These are phyloP conservation scores for Pichia sp. DNA, from an alignment of 1,139 yeast species.

Conservation along the genomic window DNA sequence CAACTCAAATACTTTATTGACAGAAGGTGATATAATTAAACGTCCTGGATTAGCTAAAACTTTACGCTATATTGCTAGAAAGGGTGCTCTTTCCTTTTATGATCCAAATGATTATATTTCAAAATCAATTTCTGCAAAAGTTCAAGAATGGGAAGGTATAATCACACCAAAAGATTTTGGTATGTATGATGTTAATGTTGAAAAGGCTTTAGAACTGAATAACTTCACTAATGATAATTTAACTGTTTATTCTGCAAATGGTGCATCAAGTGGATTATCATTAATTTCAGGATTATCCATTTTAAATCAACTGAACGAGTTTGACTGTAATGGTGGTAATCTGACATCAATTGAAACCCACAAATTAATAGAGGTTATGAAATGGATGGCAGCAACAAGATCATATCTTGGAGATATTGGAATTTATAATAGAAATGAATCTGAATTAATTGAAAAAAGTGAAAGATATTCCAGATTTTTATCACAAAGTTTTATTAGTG, in stretches of 20 bases:
- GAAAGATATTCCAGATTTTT: constrained; percentile 32
- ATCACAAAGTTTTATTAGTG: constrained; percentile 47
- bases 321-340: constrained; percentile 35
- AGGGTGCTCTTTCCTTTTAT: constrained; percentile 77
- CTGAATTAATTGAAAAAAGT: constrained; percentile 18
- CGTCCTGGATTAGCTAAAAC: constrained; percentile 64
- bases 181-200: constrained; percentile 48
- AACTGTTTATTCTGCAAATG: constrained; percentile 61
- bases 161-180: constrained; percentile 57
- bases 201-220: constrained; percentile 45
- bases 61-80: constrained; percentile 56
- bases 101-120: constrained; percentile 59
- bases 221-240: constrained; percentile 37
- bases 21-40: constrained; percentile 51
- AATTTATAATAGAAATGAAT: constrained; percentile 27
- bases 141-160: constrained; percentile 33
- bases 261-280: constrained; percentile 82
- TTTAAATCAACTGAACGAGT: constrained; percentile 27
- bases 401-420: constrained; percentile 70
- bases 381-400: constrained; percentile 86
- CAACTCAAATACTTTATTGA: constrained; percentile 30
- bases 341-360: constrained; percentile 45
- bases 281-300: constrained; percentile 69
- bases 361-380: constrained; percentile 76
- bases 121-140: constrained; percentile 32